Evolutionary conservation across 1,284 basidiomycete genomes (phyloP), one percentile per base, ranked within the genome.

Genomic region (Fomitopsis pinicola): DNA sequence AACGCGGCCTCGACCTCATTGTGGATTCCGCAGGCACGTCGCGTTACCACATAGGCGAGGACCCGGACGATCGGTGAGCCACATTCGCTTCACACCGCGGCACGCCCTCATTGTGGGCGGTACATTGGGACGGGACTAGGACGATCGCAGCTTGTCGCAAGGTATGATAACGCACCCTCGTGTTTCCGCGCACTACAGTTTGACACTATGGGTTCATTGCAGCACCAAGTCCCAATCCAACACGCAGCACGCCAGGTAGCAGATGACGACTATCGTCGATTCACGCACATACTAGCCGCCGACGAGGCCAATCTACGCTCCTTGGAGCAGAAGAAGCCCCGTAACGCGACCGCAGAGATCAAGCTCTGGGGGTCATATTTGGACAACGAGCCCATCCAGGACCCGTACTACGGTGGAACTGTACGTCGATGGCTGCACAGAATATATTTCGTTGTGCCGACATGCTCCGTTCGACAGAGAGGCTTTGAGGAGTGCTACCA

Each of bases 1-100:
- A 86, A 67, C 83, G 89, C 46, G 84, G 84, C 10, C 68, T 91
- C 42, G 80, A 87, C 55, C 78, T 91, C 63, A 68, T 71, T 14
- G 86, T 91, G 35, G 89, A 91, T 66, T 91, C 88, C 59, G 86
- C 85, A 63, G 90, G 90, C 6, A 92, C 89, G 4, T 83, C 81
- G 35, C 84, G 78, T 30, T 92, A 90, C 72, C 91, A 93, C 69
- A 69, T 83, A 33, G 88, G 86, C 12, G 87, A 91, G 60, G 80
- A 84, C 62, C 90, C 91, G 30, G 91, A 93, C 68, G 77, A 86
- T 59, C 79, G 89, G 91, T 88, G 67, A 64, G 76, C 66, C 15
- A 33, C 57, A 42, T 12, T 10, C 10, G 14, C 42, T 8, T 28
- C 22, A 3, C 35, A 57, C 33, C 55, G 40, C 26, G 45, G 14